Base-by-base conservation (phyloP, 306 rosid species). In the Cucurbita pepo region DNA sequence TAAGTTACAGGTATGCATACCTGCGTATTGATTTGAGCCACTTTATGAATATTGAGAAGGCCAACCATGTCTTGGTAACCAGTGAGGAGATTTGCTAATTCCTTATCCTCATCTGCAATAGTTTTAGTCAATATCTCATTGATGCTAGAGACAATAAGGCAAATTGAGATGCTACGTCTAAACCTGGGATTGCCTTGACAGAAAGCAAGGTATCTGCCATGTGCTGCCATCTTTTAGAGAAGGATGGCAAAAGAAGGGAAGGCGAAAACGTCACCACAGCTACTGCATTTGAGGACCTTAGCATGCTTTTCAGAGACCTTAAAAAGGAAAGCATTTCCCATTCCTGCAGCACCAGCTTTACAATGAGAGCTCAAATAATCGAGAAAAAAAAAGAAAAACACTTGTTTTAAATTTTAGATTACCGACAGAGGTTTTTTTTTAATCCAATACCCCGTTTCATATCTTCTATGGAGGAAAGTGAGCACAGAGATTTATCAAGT, bases 11-110 rank as follows among this genome's bases (percentile, higher is more conserved):
- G 7, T 15, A 34, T 50, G 15, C 43, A n/a, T 76, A 88, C 98
- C 98, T 92, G 98, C 6, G 96, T 90, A 74, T 88, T 92, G 62
- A 88, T 76, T 55, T 81, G 83, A 11, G 96, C 96, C 59, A 88
- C 93, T 86, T 87, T 90, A 69, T 87, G 96, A 52, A 90, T 82
- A 77, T 79, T 90, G 59, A 93, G 81, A 72, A 90, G 87, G 69
- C 98, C 98, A 77, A 88, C 84, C 96, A 93, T 93, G 76, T 93
- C 97, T 69, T 94, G 87, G 83, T 90, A 94, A 73, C 95, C 98
- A 22, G 96, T 94, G 74, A 94, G 98, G 76, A 94, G 96, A 16
- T 82, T 89, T 47, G 86, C 86, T 75, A 94, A 76, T 81, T 94
- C 96, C 85, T 89, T 90, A 77, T 94, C 96, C 81, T 89, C 90